These are phyloP conservation scores for Podospora conica DNA, from an alignment of 495 filamentous ascomycete genomes.

Conservation along the genomic window DNA sequence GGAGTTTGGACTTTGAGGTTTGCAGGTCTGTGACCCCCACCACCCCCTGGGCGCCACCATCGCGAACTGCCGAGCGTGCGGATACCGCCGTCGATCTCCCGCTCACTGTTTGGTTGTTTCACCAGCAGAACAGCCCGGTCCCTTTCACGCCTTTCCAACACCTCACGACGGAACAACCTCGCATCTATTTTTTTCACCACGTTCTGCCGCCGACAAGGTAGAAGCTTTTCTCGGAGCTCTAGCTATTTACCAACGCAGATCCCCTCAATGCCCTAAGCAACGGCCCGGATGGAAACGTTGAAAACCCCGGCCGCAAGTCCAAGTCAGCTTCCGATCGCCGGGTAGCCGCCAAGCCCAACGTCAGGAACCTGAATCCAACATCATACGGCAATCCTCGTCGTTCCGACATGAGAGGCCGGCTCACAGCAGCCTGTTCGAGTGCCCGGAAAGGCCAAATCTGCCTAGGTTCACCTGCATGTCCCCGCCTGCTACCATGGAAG, in stretches of 20 bases:
- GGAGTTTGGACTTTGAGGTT: neutral
- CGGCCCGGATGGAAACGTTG: neutral
- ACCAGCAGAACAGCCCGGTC: neutral
- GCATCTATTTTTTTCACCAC: neutral
- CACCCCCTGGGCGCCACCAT: neutral
- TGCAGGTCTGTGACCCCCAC: neutral
- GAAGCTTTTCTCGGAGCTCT: neutral
- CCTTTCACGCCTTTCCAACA: neutral
- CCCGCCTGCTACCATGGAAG: neutral
- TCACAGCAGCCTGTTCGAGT: neutral
- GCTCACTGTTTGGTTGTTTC: neutral
- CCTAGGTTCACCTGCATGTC: neutral
- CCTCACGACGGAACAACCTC: neutral
- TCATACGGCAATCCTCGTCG: neutral
- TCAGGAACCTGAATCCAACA: neutral
- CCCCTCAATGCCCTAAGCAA: neutral
- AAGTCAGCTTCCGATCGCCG: neutral
- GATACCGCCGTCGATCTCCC: constrained; percentile 3
- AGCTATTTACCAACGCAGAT: neutral
- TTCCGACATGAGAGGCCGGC: neutral
- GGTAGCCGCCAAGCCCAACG: neutral
- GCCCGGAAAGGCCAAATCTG: neutral
- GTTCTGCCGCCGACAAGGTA: neutral
- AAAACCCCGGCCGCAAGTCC: neutral
- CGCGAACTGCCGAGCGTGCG: neutral